A percentile compares a stretch with the other conserved stretches of the same genome.
phyloP scores from a whole-genome alignment of 371 early-diverging fungal species.

The Coemansia sp. region DNA sequence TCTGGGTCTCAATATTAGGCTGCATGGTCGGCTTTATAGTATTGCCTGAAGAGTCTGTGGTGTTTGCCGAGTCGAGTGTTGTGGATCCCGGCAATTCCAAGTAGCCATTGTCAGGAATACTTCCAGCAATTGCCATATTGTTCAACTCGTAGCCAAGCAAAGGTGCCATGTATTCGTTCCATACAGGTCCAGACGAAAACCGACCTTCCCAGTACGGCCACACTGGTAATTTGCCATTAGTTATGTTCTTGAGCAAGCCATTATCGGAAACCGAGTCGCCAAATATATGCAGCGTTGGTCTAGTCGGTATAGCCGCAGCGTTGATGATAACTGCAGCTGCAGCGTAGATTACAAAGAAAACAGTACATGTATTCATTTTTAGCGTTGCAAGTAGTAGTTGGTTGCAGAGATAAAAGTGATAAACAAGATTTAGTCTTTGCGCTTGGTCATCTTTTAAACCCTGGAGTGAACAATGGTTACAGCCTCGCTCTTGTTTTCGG shows the following conservation, averaged over 20 bases:
- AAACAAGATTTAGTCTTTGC: background rate
- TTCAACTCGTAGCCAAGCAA: constrained; percentile 17
- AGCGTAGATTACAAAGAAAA: background rate
- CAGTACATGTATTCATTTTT: background rate
- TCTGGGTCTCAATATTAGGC: constrained; percentile 37
- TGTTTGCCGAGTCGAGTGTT: constrained; percentile 9
- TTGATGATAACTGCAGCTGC: background rate
- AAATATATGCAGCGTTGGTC: constrained; percentile 37
- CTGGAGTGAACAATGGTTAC: background rate
- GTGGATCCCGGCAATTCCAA: background rate
- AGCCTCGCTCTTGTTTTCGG: background rate
- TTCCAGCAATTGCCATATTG: constrained; percentile 43
- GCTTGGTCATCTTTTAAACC: background rate
- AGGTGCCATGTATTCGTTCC: constrained; percentile 52
- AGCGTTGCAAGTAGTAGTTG: no score
- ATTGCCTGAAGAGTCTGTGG: constrained; percentile 5
- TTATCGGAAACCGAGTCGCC: constrained; percentile 53
- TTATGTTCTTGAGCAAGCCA: constrained; percentile 41
- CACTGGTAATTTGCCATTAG: constrained; percentile 15
- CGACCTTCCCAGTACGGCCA: constrained; percentile 52
- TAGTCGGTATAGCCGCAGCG: background rate
- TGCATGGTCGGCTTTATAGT: constrained; percentile 9
- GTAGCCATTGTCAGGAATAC: constrained; percentile 14
- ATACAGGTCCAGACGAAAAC: constrained; percentile 53
- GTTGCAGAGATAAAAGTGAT: background rate